Percentiles rank a stretch among this genome's conserved stretches.
Evolutionary conservation across 228 moss, liverwort and hornwort genomes (phyloP).

Genomic region (Sphagnum magellanicum): DNA sequence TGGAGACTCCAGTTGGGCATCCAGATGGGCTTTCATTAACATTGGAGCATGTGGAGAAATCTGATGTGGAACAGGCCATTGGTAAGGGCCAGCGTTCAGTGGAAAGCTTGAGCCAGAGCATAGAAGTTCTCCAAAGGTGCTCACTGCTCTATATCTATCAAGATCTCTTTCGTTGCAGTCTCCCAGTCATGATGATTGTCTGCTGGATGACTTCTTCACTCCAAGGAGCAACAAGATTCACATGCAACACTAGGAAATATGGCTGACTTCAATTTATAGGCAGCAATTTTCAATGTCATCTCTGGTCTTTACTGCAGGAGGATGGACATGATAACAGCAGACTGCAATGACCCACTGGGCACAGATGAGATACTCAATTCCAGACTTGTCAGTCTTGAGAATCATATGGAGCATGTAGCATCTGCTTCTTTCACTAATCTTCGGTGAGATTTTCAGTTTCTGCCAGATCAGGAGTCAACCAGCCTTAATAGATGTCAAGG

Average conservation of each 20-base stretch:
- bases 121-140: conserved; percentile 37
- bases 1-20: conserved; percentile 48
- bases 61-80: conserved; percentile 9
- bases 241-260: no score
- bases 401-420: conserved; percentile 85
- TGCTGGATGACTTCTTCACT: no score
- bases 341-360: conserved; percentile 30
- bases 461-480: no score
- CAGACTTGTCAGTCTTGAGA: conserved; percentile 69
- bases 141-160: no score
- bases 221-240: no score
- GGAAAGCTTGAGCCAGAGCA: conserved; percentile 39
- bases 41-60: conserved; percentile 57
- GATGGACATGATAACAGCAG: conserved; percentile 55
- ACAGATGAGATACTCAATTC: conserved; percentile 33
- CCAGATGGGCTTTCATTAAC: conserved; percentile 64
- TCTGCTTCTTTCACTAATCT: conserved; percentile 95
- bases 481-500: no score
- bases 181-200: no score
- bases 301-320: conserved; percentile 35
- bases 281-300: neutral
- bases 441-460: conserved; percentile 22
- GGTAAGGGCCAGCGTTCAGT: conserved; percentile 24
- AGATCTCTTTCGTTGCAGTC: no score
- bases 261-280: neutral